Base-by-base conservation (phyloP, 768 basidiomycete genomes). In the Roridomyces roridus region DNA sequence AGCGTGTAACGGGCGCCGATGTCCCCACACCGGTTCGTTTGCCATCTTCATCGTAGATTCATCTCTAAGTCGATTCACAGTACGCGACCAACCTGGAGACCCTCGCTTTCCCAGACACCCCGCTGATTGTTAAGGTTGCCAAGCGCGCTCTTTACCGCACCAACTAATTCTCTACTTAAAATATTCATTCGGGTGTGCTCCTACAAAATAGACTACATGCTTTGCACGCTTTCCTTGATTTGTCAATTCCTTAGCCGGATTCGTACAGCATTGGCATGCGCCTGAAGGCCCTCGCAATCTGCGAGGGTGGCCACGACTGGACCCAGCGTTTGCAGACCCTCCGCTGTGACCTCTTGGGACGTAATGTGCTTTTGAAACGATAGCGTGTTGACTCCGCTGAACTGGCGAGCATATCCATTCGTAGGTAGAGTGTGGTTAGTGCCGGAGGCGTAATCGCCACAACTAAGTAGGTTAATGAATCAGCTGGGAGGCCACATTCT, bases 311-410 rank as follows among this genome's bases (percentile, higher is more conserved):
- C 89, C 6, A 98, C 96, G 12, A 89, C 76, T 11, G 97, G 97
- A 4, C 97, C 97, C 28, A 99, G 79, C 12, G 64, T 76, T 64
- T 80, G 78, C 51, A 99, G 77, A 15, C 97, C 97, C 6, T 81
- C 85, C 17, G 78, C 71, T 10, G 94, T 91, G 21, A 98, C 84
- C 70, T 97, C 91, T 71, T 98, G 97, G 6, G 94, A 95, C 14
- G 97, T 99, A 65, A 98, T 98, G 71, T 98, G 91, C 74, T 99
- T 99, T 70, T 98, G 96, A 89, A 98, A 99, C 2, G 94, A 95
- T 9, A 85, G 78, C 1, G 96, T 98, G 77, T 96, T 98, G 64
- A 99, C 97, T 5, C 97, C 97, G 64, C 95, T 97, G 78, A 96
- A 99, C 70, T 98, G 97, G 46, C 94, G 87, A 21, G 97, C 97